Conservation (phyloP, 2,329 filamentous ascomycete species). For the Coniochaeta ligniaria region DNA sequence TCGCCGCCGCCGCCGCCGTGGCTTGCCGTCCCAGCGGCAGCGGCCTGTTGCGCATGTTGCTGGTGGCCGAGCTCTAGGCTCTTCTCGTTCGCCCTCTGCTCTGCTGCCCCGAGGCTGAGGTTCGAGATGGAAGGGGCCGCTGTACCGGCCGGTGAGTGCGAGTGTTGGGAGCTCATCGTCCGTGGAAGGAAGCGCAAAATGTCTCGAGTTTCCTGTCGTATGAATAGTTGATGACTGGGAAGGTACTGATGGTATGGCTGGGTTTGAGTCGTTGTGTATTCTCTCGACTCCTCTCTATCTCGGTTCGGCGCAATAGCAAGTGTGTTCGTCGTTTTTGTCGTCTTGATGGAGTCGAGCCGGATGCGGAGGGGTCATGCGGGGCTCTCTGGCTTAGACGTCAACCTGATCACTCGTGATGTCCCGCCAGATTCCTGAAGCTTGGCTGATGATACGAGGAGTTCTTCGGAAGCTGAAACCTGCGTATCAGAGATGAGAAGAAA, state of each 20-base stretch:
- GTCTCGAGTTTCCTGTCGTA: neutral
- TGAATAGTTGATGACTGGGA: neutral
- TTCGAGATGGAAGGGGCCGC: neutral
- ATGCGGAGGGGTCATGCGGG: neutral
- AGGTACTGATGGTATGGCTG: neutral
- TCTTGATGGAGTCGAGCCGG: neutral
- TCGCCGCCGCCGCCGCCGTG: neutral
- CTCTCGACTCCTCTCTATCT: neutral
- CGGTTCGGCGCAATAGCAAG: neutral
- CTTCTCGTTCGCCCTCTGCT: neutral
- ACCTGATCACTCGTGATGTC: neutral
- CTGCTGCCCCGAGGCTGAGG: neutral
- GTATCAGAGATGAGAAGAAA: too few species aligned
- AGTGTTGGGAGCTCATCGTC: neutral
- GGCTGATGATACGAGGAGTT: neutral
- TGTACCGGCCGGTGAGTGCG: neutral
- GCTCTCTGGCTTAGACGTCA: neutral
- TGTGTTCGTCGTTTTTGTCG: neutral
- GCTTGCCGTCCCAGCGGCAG: neutral
- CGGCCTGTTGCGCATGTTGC: too few species aligned
- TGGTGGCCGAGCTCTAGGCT: neutral
- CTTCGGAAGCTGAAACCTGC: too few species aligned
- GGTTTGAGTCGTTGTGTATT: too few species aligned
- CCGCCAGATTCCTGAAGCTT: neutral
- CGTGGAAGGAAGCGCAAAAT: neutral